A percentile compares a stretch with the other conserved stretches of the same genome.
These are phyloP conservation scores for Lodderomyces jiufengensis DNA, from an alignment of 1,139 yeast species.

Conservation along the genomic window DNA sequence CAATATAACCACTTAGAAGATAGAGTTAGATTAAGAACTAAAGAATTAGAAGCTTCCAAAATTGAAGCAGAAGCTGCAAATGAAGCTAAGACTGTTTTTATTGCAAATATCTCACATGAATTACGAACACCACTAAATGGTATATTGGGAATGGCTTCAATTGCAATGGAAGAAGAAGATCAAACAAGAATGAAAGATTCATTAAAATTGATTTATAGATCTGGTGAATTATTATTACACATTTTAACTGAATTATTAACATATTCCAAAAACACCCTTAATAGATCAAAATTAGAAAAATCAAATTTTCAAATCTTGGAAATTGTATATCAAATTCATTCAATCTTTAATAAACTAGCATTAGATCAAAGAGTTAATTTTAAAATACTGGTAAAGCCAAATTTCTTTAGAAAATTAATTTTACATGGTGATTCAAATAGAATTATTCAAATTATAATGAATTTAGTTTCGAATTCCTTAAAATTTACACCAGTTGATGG, in stretches of 20 bases:
- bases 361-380: conserved; percentile 72
- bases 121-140: conserved; percentile 94
- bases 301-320: conserved; percentile 72
- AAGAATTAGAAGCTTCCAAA: conserved; percentile 83
- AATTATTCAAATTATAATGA: conserved; percentile 83
- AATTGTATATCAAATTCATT: conserved; percentile 77
- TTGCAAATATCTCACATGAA: conserved; percentile 95
- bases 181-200: conserved; percentile 58
- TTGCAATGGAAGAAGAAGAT: conserved; percentile 83
- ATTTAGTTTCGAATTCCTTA: conserved; percentile 40
- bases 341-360: conserved; percentile 85
- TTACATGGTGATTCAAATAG: conserved; percentile 83
- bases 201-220: conserved; percentile 73
- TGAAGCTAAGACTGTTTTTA: conserved; percentile 90
- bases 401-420: conserved; percentile 55
- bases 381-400: conserved; percentile 56
- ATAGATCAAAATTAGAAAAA: conserved; percentile 76
- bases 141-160: conserved; percentile 92
- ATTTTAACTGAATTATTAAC: conserved; percentile 85
- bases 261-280: conserved; percentile 85
- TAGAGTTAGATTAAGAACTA: conserved; percentile 82
- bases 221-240: conserved; percentile 83
- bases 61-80: conserved; percentile 91
- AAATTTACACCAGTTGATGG: conserved; percentile 91
- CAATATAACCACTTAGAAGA: conserved; percentile 86